These are phyloP conservation scores for Tuber microsphaerosporum DNA, from an alignment of 495 filamentous ascomycete genomes.

Conservation along the genomic window DNA sequence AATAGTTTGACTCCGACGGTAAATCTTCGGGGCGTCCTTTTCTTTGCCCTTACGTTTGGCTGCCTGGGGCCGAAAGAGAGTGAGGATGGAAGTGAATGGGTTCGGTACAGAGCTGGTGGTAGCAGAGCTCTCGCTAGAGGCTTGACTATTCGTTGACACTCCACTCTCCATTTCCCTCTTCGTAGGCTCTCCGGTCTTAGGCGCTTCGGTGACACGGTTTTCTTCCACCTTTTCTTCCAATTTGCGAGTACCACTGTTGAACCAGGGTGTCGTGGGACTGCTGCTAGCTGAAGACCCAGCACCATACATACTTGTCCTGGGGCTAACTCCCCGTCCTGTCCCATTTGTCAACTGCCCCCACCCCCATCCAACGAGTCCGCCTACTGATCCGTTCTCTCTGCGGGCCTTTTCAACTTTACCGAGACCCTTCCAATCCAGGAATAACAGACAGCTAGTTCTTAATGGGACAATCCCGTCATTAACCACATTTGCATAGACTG, in stretches of 20 bases:
- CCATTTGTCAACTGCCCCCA: conserved; percentile 76
- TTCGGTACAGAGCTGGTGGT: conserved; percentile 31
- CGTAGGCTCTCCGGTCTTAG: conserved; percentile 24
- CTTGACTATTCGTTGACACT: conserved; percentile 23
- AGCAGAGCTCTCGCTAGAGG: conserved; percentile 23
- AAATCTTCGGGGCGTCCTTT: conserved; percentile 61
- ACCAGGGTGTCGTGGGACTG: conserved; percentile 20
- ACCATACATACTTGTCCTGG: neutral
- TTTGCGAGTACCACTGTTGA: neutral
- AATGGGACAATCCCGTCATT: conserved; percentile 97
- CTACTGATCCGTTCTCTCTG: conserved; percentile 81
- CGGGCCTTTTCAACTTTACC: conserved; percentile 90
- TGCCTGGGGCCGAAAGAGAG: conserved; percentile 54
- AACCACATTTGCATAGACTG: conserved; percentile 93
- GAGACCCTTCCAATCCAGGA: conserved; percentile 91
- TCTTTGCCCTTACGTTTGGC: conserved; percentile 37
- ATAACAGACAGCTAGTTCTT: conserved; percentile 90
- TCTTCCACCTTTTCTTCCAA: conserved; percentile 19
- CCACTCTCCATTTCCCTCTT: conserved; percentile 9
- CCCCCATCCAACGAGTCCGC: conserved; percentile 85
- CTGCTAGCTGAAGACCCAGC: conserved; percentile 7
- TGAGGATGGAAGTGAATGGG: conserved; percentile 57
- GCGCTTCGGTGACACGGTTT: conserved; percentile 31
- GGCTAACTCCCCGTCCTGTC: conserved; percentile 19
- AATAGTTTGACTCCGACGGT: conserved; percentile 68